Base-by-base conservation (phyloP, 2,329 filamentous ascomycete genomes). In the Nemania bipapillata region DNA sequence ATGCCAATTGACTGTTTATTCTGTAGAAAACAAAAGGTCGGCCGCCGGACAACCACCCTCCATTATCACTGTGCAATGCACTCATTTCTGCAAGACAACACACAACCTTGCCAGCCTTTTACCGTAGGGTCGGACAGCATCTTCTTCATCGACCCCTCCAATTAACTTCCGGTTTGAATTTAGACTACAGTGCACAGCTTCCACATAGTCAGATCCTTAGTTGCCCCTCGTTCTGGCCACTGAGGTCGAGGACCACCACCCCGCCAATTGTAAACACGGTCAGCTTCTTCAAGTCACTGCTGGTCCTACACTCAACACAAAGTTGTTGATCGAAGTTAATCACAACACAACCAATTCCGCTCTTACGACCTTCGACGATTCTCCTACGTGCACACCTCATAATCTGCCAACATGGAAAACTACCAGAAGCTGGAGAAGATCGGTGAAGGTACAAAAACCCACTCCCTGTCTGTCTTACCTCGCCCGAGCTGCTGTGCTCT, bases 391-490 rank as follows among this genome's bases (percentile, higher is more conserved):
- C 28, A 60, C 35, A 22, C 1, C 49, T 22, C 42, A 52, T 20
- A 62, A 5, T 11, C 28, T 30, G 61, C 56, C 24, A 74, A 53
- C 74, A 97, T 97, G 94, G 93, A 97, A 82, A 96, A 97, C 83
- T 97, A 97, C 81, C 92, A 97, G 83, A 96, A 96, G 84, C 88
- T 97, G 78, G 94, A 97, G 85, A 97, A 97, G 86, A 94, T 97
- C 77, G 94, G 94, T 81, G 94, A 97, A 88, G 94, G 94, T 96
- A 83, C 54, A 59, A 6, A 49, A 63, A 7, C 26, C n/a, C 8
- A 30, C 40, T 32, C 52, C 55, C 47, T 17, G 28, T 35, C 17
- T 28, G 47, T 45, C 52, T 55, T 70, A 37, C n/a, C 35, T 35
- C 15, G 30, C 24, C 26, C 49, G 20, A 26, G 20, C 28, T 22